phyloP scores from a whole-genome alignment of 2,329 filamentous ascomycete species.

The Trichophyton mentagrophytes region DNA sequence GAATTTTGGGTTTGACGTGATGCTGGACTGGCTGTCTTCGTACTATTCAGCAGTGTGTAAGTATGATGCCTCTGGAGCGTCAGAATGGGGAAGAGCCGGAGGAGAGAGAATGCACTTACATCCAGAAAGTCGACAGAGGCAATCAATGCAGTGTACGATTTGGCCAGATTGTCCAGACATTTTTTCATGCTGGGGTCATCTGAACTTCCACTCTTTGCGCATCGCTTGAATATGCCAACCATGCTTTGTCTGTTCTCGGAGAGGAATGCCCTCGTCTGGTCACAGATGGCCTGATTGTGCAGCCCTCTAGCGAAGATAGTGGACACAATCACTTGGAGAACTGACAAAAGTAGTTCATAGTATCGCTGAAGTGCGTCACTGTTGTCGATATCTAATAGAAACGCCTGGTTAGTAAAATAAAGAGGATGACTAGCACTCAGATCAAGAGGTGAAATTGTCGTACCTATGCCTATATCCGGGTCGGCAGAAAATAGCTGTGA shows the following conservation, averaged over 20 bases:
- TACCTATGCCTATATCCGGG: conserved; percentile 73
- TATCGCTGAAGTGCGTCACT: conserved; percentile 62
- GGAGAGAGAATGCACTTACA: conserved; percentile 40
- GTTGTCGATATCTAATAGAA: conserved; percentile 47
- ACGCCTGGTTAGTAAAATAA: conserved; percentile 14
- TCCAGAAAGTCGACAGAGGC: conserved; percentile 73
- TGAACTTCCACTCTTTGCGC: conserved; percentile 57
- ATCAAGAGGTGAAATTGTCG: neutral
- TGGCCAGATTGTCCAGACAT: conserved; percentile 62
- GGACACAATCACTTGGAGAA: conserved; percentile 69
- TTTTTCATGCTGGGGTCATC: conserved; percentile 41
- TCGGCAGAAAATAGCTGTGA: conserved; percentile 82
- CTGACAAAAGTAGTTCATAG: conserved; percentile 67
- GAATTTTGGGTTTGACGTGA: conserved; percentile 19
- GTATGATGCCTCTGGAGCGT: neutral
- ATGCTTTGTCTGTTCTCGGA: conserved; percentile 71
- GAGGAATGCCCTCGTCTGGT: conserved; percentile 68
- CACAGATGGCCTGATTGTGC: conserved; percentile 60
- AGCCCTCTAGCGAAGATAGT: conserved; percentile 69
- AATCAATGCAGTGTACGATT: conserved; percentile 73
- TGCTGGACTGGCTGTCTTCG: conserved; percentile 26
- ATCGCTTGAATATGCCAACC: conserved; percentile 79
- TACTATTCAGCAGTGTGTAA: conserved; percentile 19
- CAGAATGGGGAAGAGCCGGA: neutral
- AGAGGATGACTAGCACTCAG: neutral